Percentiles rank a stretch among this genome's conserved stretches.
phyloP scores from a whole-genome alignment of 768 basidiomycete species.

The Psilocybe sp. region DNA sequence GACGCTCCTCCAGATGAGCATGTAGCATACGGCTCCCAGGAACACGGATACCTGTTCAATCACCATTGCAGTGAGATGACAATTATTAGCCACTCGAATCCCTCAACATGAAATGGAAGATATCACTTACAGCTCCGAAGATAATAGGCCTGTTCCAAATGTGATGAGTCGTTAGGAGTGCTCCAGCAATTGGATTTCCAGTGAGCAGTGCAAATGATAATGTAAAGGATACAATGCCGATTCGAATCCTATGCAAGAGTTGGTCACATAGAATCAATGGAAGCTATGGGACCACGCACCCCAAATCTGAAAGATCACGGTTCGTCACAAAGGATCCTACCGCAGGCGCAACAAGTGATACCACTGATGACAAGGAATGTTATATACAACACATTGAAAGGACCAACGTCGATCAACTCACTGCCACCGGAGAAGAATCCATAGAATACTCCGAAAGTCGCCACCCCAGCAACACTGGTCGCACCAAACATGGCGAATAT shows the following conservation, averaged over 20 bases:
- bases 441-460: slow-evolving; percentile 45
- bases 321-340: slow-evolving; percentile 36
- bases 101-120: neutral
- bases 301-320: slow-evolving; percentile 41
- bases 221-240: slow-evolving; percentile 43
- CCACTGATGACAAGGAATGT: slow-evolving; percentile 23
- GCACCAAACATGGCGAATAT: slow-evolving; percentile 52
- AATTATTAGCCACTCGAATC: neutral
- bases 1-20: too few species aligned
- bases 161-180: slow-evolving; percentile 36
- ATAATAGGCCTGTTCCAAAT: slow-evolving; percentile 43
- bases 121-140: slow-evolving; percentile 38
- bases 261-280: neutral
- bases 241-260: slow-evolving; percentile 32
- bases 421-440: slow-evolving; percentile 57
- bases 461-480: slow-evolving; percentile 35
- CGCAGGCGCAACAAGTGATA: slow-evolving; percentile 38
- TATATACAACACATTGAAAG: neutral
- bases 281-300: slow-evolving; percentile 25
- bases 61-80: too few species aligned
- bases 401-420: slow-evolving; percentile 22
- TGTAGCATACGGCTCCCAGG: too few species aligned
- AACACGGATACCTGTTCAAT: too few species aligned
- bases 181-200: slow-evolving; percentile 53
- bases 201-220: slow-evolving; percentile 43